These are phyloP conservation scores for Lasiosphaeria hispida DNA, from an alignment of 495 filamentous ascomycete genomes.

Conservation along the genomic window DNA sequence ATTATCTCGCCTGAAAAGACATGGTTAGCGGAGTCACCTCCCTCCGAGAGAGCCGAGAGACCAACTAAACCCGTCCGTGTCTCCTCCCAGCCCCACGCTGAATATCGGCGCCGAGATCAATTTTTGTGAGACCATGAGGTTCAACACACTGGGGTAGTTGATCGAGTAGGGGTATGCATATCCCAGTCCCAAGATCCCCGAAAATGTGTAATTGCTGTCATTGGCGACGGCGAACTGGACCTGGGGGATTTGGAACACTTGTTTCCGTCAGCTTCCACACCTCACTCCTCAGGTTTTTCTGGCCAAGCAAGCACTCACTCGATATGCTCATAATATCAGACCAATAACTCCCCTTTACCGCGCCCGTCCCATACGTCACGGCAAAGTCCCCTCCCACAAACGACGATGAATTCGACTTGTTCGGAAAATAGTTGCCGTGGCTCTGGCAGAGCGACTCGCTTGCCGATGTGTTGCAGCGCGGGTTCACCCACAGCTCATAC, in stretches of 20 bases:
- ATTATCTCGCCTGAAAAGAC: conserved; percentile 37
- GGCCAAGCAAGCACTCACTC: conserved; percentile 28
- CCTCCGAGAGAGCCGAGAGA: background rate
- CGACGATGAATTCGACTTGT: conserved; percentile 34
- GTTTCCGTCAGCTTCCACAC: background rate
- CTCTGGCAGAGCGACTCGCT: conserved; percentile 34
- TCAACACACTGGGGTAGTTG: conserved; percentile 64
- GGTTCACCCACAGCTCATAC: conserved; percentile 46
- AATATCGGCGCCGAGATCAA: conserved; percentile 71
- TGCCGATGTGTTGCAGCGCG: conserved; percentile 38
- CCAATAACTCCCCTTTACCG: conserved; percentile 39
- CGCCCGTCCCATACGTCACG: conserved; percentile 42
- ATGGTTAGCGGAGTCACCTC: background rate
- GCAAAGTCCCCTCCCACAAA: conserved; percentile 34
- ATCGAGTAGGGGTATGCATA: conserved; percentile 42
- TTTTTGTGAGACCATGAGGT: conserved; percentile 57
- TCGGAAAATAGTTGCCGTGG: conserved; percentile 41
- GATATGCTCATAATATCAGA: conserved; percentile 40
- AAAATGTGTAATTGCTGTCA: conserved; percentile 42
- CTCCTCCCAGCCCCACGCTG: conserved; percentile 60
- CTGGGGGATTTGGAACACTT: conserved; percentile 28
- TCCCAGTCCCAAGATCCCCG: conserved; percentile 41
- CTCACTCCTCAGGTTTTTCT: background rate
- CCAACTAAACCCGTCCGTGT: conserved; percentile 40
- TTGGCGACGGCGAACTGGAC: conserved; percentile 38